These are phyloP conservation scores for Saprolegnia parasitica DNA, from an alignment of 352 stramenopile species.

Conservation along the genomic window DNA sequence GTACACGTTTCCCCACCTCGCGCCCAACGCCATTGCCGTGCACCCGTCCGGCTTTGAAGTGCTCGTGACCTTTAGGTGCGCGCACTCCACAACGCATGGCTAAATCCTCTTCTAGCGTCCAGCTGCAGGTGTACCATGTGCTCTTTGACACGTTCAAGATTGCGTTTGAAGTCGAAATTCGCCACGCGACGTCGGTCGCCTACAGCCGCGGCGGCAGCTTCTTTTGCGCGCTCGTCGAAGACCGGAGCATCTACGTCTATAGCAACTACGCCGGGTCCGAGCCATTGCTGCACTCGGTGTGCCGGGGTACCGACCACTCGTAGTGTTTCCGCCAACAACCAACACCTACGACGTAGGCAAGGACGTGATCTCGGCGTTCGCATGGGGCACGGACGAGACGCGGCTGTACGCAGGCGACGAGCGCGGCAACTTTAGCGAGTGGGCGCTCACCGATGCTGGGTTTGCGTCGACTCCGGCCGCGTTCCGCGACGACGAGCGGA, in stretches of 20 bases:
- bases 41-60: slow-evolving; percentile 55
- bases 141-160: slow-evolving; percentile 58
- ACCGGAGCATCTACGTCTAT: slow-evolving; percentile 52
- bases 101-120: slow-evolving; percentile 31
- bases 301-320: slow-evolving; percentile 50
- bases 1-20: slow-evolving; percentile 40
- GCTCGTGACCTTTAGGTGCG: slow-evolving; percentile 39
- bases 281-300: slow-evolving; percentile 43
- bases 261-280: slow-evolving; percentile 41
- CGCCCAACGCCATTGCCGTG: slow-evolving; percentile 48
- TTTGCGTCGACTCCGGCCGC: slow-evolving; percentile 4
- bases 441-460: neutral
- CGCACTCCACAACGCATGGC: neutral
- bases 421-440: neutral
- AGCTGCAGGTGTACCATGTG: slow-evolving; percentile 53
- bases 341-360: slow-evolving; percentile 45
- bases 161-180: slow-evolving; percentile 56
- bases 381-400: slow-evolving; percentile 12
- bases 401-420: slow-evolving; percentile 16
- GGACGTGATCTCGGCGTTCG: slow-evolving; percentile 32
- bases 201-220: slow-evolving; percentile 59
- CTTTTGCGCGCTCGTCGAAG: slow-evolving; percentile 42
- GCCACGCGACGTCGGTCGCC: slow-evolving; percentile 52
- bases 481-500: neutral
- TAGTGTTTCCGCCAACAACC: slow-evolving; percentile 32